Evolutionary conservation across 116 monocot genomes (phyloP).

Genomic region (Zostera marina): DNA sequence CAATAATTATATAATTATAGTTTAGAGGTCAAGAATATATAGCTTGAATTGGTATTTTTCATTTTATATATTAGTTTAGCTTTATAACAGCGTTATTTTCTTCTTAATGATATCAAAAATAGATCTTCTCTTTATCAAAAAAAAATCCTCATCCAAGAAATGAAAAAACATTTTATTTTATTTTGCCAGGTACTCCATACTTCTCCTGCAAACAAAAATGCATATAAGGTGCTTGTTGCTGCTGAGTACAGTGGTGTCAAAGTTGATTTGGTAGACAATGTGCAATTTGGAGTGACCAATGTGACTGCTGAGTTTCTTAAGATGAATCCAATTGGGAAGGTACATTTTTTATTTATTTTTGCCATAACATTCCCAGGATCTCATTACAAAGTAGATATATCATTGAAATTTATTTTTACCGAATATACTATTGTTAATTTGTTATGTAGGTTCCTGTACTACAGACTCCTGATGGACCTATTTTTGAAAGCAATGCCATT

Average conservation of each 20-base stretch:
- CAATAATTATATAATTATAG: no score
- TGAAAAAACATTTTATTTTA: no score
- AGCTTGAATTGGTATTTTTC: no score
- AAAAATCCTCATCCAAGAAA: no score
- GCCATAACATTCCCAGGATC: background rate
- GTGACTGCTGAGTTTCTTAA: conserved; percentile 72
- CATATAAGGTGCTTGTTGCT: conserved; percentile 1
- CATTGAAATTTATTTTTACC: background rate
- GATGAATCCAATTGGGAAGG: conserved; percentile 93
- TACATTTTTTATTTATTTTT: conserved; percentile 4
- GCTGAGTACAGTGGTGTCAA: conserved; percentile 20
- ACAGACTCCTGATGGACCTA: conserved; percentile 80
- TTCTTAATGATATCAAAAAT: no score
- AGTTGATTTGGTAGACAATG: conserved; percentile 51
- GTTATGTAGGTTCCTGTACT: conserved; percentile 62
- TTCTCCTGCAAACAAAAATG: conserved; percentile 3
- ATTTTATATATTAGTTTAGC: no score
- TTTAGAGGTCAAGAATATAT: no score
- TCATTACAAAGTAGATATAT: background rate
- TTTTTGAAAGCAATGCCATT: conserved; percentile 92
- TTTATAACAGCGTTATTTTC: no score
- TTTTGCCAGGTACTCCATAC: conserved; percentile 1
- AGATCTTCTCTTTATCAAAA: no score
- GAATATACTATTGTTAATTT: background rate
- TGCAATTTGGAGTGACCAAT: conserved; percentile 85